Evolutionary conservation across 1,284 basidiomycete genomes (phyloP).

Genomic region (Cryptococcus wingfieldii): DNA sequence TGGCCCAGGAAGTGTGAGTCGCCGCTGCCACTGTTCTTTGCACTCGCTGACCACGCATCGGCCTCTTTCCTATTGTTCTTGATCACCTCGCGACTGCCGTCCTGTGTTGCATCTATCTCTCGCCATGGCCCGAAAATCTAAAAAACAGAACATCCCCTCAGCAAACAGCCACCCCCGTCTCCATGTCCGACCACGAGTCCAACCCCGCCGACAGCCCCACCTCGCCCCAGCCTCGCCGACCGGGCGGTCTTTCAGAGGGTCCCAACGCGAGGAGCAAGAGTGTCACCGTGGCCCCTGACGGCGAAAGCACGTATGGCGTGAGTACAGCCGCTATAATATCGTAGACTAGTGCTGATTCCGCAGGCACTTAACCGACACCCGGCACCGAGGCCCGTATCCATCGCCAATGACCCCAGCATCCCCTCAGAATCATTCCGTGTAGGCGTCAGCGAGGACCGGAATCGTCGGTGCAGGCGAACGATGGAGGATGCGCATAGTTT

Average conservation of each 20-base stretch:
- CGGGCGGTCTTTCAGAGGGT: slow-evolving; percentile 37
- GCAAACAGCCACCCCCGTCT: slow-evolving; percentile 22
- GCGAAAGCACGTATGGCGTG: slow-evolving; percentile 70
- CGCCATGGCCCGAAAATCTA: background rate
- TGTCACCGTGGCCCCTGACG: slow-evolving; percentile 62
- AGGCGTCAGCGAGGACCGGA: slow-evolving; percentile 79
- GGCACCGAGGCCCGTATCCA: slow-evolving; percentile 10
- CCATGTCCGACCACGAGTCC: slow-evolving; percentile 23
- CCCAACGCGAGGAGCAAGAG: slow-evolving; percentile 69
- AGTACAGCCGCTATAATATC: slow-evolving; percentile 33
- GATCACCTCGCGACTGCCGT: background rate
- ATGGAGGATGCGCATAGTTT: slow-evolving; percentile 99
- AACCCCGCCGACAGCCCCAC: slow-evolving; percentile 6
- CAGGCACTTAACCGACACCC: slow-evolving; percentile 50
- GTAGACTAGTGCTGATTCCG: slow-evolving; percentile 4
- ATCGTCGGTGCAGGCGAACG: slow-evolving; percentile 78
- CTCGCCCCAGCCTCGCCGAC: slow-evolving; percentile 22
- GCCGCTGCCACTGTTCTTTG: background rate
- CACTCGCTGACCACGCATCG: background rate
- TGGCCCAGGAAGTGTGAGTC: background rate
- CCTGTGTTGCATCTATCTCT: background rate
- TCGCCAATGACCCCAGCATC: background rate
- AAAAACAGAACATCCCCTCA: slow-evolving; percentile 7
- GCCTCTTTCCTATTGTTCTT: background rate
- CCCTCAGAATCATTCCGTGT: slow-evolving; percentile 60